phyloP scores from a whole-genome alignment of 2,329 filamentous ascomycete species.

The Penicillium griseofulvum region DNA sequence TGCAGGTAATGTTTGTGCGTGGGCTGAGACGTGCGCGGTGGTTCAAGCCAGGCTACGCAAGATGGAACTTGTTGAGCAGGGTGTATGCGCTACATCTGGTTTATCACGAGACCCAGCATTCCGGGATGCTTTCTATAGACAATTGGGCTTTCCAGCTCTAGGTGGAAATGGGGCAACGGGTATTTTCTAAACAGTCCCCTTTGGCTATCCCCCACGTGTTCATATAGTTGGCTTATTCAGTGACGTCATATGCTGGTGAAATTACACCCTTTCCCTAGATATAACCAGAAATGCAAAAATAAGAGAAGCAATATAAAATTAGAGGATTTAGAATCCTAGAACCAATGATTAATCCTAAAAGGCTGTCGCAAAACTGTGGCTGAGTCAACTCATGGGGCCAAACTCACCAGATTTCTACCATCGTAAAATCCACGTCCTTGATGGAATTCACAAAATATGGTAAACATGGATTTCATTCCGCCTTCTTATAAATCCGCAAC shows the following conservation, averaged over 20 bases:
- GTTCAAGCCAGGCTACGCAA: constrained; percentile 36
- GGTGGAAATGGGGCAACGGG: constrained; percentile 29
- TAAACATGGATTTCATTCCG: constrained; percentile 55
- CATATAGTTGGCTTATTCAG: neutral
- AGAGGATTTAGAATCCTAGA: neutral
- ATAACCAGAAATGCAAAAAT: neutral
- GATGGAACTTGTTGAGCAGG: constrained; percentile 25
- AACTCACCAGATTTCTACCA: neutral
- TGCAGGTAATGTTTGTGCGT: constrained; percentile 41
- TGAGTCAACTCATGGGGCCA: constrained; percentile 5
- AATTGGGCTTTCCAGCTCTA: constrained; percentile 32
- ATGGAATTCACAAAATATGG: neutral
- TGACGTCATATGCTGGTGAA: constrained; percentile 2
- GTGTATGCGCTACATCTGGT: neutral
- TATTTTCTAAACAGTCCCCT: constrained; percentile 1
- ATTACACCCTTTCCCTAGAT: neutral
- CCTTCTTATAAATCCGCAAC: constrained; percentile 61
- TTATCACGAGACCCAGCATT: constrained; percentile 23
- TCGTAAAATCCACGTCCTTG: neutral
- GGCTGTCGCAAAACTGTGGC: neutral
- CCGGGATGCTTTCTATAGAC: constrained; percentile 17
- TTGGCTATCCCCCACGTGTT: neutral
- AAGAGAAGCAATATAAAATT: neutral
- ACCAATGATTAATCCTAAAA: neutral
- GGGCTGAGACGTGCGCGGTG: constrained; percentile 40